Conservation (phyloP, 2,329 filamentous ascomycete genomes). For the Pyrenochaeta sp. region DNA sequence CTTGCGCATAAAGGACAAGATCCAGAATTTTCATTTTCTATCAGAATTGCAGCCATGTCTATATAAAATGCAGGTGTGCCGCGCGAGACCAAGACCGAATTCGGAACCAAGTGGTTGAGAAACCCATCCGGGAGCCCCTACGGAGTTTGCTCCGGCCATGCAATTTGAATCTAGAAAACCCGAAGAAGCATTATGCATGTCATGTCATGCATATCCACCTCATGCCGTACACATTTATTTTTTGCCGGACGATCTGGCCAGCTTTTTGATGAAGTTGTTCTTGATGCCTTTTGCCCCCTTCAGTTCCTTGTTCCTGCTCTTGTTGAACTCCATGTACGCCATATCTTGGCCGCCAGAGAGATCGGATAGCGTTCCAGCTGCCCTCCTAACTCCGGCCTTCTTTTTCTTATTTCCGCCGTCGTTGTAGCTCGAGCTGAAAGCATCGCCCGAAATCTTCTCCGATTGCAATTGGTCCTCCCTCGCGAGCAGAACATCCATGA, state of each 20-base stretch:
- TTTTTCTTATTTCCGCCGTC: conserved; percentile 54
- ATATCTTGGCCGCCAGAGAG: conserved; percentile 93
- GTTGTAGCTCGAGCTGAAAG: conserved; percentile 62
- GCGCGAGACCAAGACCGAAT: too few relatives aligned
- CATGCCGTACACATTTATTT: not conserved
- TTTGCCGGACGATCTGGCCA: conserved; percentile 33
- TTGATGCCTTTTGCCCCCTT: conserved; percentile 48
- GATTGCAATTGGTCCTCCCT: conserved; percentile 75
- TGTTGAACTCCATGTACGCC: conserved; percentile 72
- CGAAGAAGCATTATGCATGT: too few relatives aligned
- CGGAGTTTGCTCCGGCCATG: too few relatives aligned
- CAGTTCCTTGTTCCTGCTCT: conserved; percentile 56
- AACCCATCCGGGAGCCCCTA: too few relatives aligned
- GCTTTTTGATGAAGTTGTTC: conserved; percentile 55
- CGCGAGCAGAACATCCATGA: conserved; percentile 88
- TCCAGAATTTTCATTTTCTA: not conserved
- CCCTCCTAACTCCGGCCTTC: conserved; percentile 73
- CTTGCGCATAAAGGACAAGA: too few relatives aligned
- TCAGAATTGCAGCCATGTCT: not conserved
- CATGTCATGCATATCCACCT: not conserved
- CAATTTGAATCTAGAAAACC: not conserved
- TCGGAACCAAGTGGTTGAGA: too few relatives aligned
- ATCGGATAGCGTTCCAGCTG: conserved; percentile 83
- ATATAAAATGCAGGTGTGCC: too few relatives aligned
- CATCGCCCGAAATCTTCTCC: conserved; percentile 73